These are phyloP conservation scores for Phlyctochytrium planicorne DNA, from an alignment of 192 early-diverging fungal species.

Conservation along the genomic window DNA sequence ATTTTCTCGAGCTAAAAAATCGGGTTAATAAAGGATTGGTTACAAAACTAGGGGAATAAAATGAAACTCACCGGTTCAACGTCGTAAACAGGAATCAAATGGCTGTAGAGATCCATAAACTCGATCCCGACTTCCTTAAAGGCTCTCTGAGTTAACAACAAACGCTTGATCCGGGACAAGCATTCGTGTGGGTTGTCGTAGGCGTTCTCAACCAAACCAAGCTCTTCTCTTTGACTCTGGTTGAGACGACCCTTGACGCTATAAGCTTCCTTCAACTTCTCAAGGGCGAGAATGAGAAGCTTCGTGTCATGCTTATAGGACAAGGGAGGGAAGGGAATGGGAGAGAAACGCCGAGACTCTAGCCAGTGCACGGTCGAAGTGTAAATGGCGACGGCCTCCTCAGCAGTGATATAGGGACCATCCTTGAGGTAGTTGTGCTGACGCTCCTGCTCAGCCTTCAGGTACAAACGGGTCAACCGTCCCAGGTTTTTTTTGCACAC, in stretches of 20 bases:
- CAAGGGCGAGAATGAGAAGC: constrained; percentile 90
- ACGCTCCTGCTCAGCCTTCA: constrained; percentile 99
- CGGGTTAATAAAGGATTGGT: not conserved
- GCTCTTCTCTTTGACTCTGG: constrained; percentile 93
- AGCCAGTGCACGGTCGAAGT: constrained; percentile 97
- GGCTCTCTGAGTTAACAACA: constrained; percentile 93
- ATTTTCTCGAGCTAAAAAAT: constrained; percentile 87
- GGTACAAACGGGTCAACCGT: constrained; percentile 94
- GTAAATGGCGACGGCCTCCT: constrained; percentile 98
- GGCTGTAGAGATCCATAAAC: constrained; percentile 98
- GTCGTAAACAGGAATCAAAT: constrained; percentile 96
- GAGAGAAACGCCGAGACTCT: constrained; percentile 95
- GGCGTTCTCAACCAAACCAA: constrained; percentile 97
- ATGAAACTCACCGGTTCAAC: constrained; percentile 70
- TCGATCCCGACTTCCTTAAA: constrained; percentile 99
- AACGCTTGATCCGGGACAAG: constrained; percentile 87
- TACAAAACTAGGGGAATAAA: constrained; percentile 11
- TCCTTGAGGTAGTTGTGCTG: constrained; percentile 99
- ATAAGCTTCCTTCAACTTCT: constrained; percentile 92
- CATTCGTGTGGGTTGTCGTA: constrained; percentile 91
- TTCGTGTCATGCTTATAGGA: constrained; percentile 99
- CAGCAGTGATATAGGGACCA: constrained; percentile 96
- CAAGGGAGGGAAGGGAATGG: constrained; percentile 98
- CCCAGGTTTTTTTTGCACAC: constrained; percentile 98
- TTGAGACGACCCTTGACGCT: constrained; percentile 94